These are phyloP conservation scores for Rhododendron ovatum DNA, from an alignment of 148 eudicot species.

Conservation along the genomic window DNA sequence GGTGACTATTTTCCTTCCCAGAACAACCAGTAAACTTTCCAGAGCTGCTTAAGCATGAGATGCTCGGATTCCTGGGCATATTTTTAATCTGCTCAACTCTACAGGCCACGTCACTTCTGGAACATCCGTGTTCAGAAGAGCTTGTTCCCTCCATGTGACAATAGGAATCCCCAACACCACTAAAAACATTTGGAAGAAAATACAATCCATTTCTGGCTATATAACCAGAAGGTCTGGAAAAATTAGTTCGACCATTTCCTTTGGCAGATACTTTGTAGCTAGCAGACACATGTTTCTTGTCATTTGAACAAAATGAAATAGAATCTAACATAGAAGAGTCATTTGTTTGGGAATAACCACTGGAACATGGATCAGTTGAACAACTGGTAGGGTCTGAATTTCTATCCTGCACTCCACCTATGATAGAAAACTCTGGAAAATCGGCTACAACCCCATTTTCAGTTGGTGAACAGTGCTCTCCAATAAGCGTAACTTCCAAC, in stretches of 20 bases:
- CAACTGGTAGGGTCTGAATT: conserved; percentile 1
- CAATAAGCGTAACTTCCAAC: conserved; percentile 3
- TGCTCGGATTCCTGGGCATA: conserved; percentile 6
- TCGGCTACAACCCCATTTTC: neutral
- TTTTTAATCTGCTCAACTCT: conserved; percentile 1
- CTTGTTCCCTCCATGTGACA: neutral
- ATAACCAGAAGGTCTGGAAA: conserved; percentile 1
- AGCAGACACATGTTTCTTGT: neutral
- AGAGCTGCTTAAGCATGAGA: conserved; percentile 2
- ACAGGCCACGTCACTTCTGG: neutral
- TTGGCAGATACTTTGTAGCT: conserved; percentile 3
- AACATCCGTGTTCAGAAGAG: neutral
- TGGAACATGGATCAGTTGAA: conserved; percentile 2
- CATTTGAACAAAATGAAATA: conserved; percentile 14
- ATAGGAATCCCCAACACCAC: neutral
- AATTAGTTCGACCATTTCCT: neutral
- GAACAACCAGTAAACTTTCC: conserved; percentile 9
- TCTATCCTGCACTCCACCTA: conserved; percentile 9
- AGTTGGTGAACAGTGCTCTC: neutral
- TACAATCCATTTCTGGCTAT: neutral
- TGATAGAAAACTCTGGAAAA: conserved; percentile 7
- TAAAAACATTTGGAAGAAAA: neutral
- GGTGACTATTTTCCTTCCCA: conserved; percentile 22
- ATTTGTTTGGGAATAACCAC: conserved; percentile 5
- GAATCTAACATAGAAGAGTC: conserved; percentile 9